Conservation (phyloP, 2,329 filamentous ascomycete species). For the Alternaria viburni region DNA sequence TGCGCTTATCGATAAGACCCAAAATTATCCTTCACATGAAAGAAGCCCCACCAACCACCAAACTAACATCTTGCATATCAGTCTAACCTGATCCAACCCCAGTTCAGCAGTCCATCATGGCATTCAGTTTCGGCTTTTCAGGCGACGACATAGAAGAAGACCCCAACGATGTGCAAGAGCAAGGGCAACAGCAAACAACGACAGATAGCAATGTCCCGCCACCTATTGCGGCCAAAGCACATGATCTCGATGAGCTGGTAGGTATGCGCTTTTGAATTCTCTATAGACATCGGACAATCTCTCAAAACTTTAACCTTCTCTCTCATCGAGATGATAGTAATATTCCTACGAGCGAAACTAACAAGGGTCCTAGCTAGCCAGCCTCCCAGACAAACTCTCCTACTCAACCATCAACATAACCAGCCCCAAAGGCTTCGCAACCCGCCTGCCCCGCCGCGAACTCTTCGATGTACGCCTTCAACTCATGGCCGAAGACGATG, state of each 20-base stretch:
- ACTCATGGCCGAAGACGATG: slow-evolving; percentile 72
- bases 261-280: slow-evolving; percentile 19
- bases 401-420: slow-evolving; percentile 68
- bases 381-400: slow-evolving; percentile 75
- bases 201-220: slow-evolving; percentile 28
- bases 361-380: slow-evolving; percentile 53
- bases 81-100: not conserved
- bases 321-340: no score
- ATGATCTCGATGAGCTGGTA: slow-evolving; percentile 58
- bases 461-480: slow-evolving; percentile 83
- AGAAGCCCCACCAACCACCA: not conserved
- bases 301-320: no score
- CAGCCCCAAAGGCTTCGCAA: slow-evolving; percentile 61
- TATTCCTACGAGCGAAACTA: not conserved
- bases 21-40: slow-evolving; percentile 23
- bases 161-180: slow-evolving; percentile 40
- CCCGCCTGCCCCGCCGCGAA: slow-evolving; percentile 73
- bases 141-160: slow-evolving; percentile 65
- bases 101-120: slow-evolving; percentile 24
- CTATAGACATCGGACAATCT: no score
- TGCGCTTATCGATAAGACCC: slow-evolving; percentile 32
- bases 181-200: slow-evolving; percentile 2
- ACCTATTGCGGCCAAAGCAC: slow-evolving; percentile 47
- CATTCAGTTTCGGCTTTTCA: slow-evolving; percentile 65
- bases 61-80: not conserved